Conservation (phyloP, 192 early-diverging fungal genomes). For the Martensiomyces pterosporus region DNA sequence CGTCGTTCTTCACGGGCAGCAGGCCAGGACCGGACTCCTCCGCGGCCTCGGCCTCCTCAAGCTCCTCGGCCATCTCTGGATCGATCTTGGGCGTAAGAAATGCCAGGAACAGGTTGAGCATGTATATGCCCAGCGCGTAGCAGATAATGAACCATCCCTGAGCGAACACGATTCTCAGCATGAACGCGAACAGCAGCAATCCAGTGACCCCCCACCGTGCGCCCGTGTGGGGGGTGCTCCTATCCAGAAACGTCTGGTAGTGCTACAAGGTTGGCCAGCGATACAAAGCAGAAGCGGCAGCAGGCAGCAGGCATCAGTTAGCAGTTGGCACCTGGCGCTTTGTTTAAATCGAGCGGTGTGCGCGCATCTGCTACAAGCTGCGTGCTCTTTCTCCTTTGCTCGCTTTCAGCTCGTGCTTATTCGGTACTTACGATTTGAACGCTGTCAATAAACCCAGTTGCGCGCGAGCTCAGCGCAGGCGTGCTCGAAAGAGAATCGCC, state of each 20-base stretch:
- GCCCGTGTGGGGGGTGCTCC: slow-evolving; percentile 67
- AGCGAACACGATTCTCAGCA: slow-evolving; percentile 71
- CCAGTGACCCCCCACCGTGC: slow-evolving; percentile 75
- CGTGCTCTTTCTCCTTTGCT: too few species aligned
- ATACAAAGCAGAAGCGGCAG: not conserved
- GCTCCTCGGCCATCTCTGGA: slow-evolving; percentile 57
- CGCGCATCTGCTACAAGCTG: too few species aligned
- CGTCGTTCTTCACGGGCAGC: slow-evolving; percentile 81
- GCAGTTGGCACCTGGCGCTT: too few species aligned
- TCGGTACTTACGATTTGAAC: slow-evolving; percentile 22
- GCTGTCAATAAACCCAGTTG: slow-evolving; percentile 28
- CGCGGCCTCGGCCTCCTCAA: slow-evolving; percentile 48
- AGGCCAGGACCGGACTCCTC: slow-evolving; percentile 51
- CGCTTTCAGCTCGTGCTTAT: too few species aligned
- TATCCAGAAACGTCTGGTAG: slow-evolving; percentile 78
- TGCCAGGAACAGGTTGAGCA: slow-evolving; percentile 91
- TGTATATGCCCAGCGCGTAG: slow-evolving; percentile 91
- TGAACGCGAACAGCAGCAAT: slow-evolving; percentile 59
- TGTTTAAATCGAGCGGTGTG: too few species aligned
- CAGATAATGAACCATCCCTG: slow-evolving; percentile 97
- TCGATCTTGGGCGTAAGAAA: slow-evolving; percentile 97
- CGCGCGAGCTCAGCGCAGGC: slow-evolving; percentile 42
- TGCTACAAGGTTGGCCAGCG: slow-evolving; percentile 46
- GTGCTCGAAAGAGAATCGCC: slow-evolving; percentile 33
- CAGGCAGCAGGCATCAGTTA: too few species aligned